phyloP scores from a whole-genome alignment of 2,329 filamentous ascomycete genomes.

The Ophiostoma angusticollis region DNA sequence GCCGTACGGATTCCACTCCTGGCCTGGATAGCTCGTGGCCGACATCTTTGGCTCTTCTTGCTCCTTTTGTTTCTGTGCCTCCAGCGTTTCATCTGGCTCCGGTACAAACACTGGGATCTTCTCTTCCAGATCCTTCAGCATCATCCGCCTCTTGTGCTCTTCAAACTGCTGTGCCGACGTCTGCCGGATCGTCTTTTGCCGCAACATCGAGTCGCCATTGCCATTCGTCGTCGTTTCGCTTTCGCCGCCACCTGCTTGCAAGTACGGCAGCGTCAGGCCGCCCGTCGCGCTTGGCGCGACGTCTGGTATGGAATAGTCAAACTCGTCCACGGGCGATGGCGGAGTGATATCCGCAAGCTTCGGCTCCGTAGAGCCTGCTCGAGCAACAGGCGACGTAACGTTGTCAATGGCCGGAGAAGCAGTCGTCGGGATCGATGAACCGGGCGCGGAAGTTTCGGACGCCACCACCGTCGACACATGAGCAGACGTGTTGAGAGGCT shows the following conservation, averaged over 20 bases:
- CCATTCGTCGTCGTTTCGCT: conserved; percentile 9
- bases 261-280: conserved; percentile 7
- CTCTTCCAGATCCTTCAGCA: conserved; percentile 36
- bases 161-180: conserved; percentile 25
- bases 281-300: conserved; percentile 7
- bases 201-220: conserved; percentile 12
- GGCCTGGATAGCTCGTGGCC: conserved; percentile 55
- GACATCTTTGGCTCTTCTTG: conserved; percentile 45
- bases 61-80: conserved; percentile 22
- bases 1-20: conserved; percentile 53
- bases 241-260: neutral
- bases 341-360: conserved; percentile 4
- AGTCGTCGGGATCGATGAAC: neutral
- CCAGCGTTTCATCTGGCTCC: conserved; percentile 16
- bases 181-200: conserved; percentile 17
- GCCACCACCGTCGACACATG: no score
- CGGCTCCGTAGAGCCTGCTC: neutral
- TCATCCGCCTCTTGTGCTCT: conserved; percentile 31
- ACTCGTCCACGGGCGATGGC: conserved; percentile 28
- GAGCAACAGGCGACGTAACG: conserved; percentile 1
- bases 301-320: conserved; percentile 22
- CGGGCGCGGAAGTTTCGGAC: no score
- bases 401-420: neutral
- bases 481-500: conserved; percentile 2
- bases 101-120: conserved; percentile 34